These are phyloP conservation scores for Thelonectria discophora DNA, from an alignment of 2,329 filamentous ascomycete species.

Conservation along the genomic window DNA sequence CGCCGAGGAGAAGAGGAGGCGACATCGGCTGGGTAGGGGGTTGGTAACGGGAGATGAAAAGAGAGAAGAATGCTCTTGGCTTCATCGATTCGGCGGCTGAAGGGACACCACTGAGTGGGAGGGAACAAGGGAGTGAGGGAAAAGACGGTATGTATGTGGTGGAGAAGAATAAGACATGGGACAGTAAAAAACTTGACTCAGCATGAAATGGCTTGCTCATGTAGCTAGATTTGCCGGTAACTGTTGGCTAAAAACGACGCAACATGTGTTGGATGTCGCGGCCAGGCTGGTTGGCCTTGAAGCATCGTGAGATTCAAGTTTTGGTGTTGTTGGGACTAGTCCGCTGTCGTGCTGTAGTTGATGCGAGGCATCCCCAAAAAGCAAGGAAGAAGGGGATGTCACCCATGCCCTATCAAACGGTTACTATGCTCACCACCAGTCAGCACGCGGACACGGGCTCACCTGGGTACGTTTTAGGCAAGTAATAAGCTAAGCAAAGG, in stretches of 20 bases:
- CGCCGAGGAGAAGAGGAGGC: constrained; percentile 13
- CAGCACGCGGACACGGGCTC: not conserved
- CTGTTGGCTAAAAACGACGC: not conserved
- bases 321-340: constrained; percentile 16
- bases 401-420: constrained; percentile 13
- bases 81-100: not conserved
- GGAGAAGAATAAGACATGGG: not conserved
- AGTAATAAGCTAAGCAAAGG: constrained; percentile 20
- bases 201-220: not conserved
- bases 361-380: constrained; percentile 6
- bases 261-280: not conserved
- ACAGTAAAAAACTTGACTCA: not conserved
- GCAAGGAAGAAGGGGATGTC: constrained; percentile 12
- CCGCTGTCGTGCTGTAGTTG: constrained; percentile 6
- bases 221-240: not conserved
- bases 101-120: not conserved
- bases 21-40: constrained; percentile 28
- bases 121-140: not conserved
- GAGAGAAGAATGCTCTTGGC: not conserved
- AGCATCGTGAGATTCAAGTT: constrained; percentile 20
- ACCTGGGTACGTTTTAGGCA: not conserved
- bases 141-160: not conserved
- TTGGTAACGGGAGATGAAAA: constrained; percentile 6
- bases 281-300: constrained; percentile 1
- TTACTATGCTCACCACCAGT: not conserved